These are phyloP conservation scores for Aaosphaeria arxii DNA, from an alignment of 2,329 filamentous ascomycete genomes.

Conservation along the genomic window DNA sequence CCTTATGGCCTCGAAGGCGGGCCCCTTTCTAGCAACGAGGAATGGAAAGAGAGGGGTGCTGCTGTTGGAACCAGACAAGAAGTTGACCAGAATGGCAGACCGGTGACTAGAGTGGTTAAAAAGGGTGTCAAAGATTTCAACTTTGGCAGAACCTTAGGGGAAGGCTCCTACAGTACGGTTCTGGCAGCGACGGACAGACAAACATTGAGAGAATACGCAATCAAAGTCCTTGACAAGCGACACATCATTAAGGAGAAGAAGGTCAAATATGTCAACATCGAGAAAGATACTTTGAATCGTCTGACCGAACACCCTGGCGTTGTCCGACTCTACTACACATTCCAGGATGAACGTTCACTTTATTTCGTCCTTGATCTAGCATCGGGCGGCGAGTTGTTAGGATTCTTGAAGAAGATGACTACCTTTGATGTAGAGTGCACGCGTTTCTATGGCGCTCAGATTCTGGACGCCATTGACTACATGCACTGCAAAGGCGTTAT, in stretches of 20 bases:
- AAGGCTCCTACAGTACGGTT: conserved; percentile 97
- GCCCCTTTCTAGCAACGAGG: conserved; percentile 69
- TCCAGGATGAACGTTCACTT: conserved; percentile 91
- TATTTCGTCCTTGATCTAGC: conserved; percentile 97
- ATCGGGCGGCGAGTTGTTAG: conserved; percentile 85
- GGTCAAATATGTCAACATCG: conserved; percentile 99
- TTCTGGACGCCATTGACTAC: conserved; percentile 92
- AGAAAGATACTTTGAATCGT: conserved; percentile 95
- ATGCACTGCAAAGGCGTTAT: conserved; percentile 98
- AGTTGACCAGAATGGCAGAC: conserved; percentile 78
- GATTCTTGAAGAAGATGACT: conserved; percentile 88
- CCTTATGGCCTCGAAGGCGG: conserved; percentile 58
- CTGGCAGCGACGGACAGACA: conserved; percentile 89
- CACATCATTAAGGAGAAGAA: conserved; percentile 99
- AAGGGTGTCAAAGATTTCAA: conserved; percentile 97
- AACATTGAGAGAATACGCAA: conserved; percentile 92
- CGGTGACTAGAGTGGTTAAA: conserved; percentile 80
- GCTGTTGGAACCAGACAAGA: conserved; percentile 79
- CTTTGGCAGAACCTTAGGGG: conserved; percentile 85
- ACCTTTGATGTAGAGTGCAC: conserved; percentile 96
- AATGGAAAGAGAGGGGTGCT: conserved; percentile 96
- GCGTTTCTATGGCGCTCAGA: conserved; percentile 91
- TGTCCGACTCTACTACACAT: conserved; percentile 95
- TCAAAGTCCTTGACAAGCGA: conserved; percentile 96
- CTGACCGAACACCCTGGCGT: conserved; percentile 96